Percentiles rank a stretch among this genome's conserved stretches.
Conservation (phyloP, 2,329 filamentous ascomycete genomes). For the Fusarium newnesense region DNA sequence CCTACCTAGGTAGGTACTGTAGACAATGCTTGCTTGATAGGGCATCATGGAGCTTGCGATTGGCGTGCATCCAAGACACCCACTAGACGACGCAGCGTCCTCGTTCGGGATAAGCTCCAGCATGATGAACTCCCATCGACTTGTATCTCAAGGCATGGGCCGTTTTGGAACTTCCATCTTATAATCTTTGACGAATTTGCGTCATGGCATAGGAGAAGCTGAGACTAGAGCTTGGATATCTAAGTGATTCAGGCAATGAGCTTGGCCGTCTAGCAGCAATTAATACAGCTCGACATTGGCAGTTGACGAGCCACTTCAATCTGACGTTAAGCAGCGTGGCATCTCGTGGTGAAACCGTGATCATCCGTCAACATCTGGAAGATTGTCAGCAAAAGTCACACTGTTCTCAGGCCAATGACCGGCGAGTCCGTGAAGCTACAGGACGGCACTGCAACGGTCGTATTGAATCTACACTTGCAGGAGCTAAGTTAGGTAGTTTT, state of each 20-base stretch:
- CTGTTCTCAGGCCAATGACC: slow-evolving; percentile 18
- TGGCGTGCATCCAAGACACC: slow-evolving; percentile 27
- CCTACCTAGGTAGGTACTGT: background rate
- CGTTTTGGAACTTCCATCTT: slow-evolving; percentile 9
- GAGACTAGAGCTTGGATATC: background rate
- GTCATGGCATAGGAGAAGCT: background rate
- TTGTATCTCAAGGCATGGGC: background rate
- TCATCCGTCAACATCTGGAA: slow-evolving; percentile 18
- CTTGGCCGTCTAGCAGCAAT: background rate
- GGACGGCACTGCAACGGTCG: slow-evolving; percentile 10
- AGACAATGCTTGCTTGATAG: slow-evolving; percentile 5
- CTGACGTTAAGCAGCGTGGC: slow-evolving; percentile 12
- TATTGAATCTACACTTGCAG: slow-evolving; percentile 14
- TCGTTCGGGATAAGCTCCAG: slow-evolving; percentile 23
- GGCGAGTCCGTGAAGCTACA: slow-evolving; percentile 35
- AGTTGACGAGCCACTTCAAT: slow-evolving; percentile 9
- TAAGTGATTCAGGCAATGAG: background rate
- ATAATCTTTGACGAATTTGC: slow-evolving; percentile 15
- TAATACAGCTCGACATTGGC: slow-evolving; percentile 18
- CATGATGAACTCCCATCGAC: background rate
- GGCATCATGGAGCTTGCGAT: slow-evolving; percentile 17
- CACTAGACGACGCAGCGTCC: slow-evolving; percentile 19
- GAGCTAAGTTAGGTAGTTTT: background rate
- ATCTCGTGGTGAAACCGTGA: slow-evolving; percentile 38
- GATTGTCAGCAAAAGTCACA: slow-evolving; percentile 7